Evolutionary conservation across 1,139 yeast genomes (phyloP).

Genomic region (Zygosaccharomyces pseudobailii): DNA sequence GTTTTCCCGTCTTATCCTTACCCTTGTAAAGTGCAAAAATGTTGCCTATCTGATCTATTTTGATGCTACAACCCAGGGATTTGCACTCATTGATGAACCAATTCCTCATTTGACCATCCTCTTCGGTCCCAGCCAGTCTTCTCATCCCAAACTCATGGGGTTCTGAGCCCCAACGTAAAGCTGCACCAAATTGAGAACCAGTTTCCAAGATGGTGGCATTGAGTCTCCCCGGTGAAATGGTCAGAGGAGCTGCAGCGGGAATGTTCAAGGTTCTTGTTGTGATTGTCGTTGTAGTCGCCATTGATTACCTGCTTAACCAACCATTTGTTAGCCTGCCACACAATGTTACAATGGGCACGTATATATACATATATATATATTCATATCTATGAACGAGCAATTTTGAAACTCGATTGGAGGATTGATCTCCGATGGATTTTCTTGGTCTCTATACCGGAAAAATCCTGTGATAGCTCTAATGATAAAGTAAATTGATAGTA

Average conservation of each 20-base stretch:
- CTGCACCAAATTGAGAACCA: conserved; percentile 54
- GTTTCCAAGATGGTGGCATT: conserved; percentile 58
- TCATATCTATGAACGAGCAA: not conserved
- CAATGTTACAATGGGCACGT: too few relatives aligned
- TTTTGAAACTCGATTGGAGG: not conserved
- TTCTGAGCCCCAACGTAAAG: conserved; percentile 55
- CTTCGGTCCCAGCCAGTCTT: conserved; percentile 55
- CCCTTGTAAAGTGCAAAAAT: conserved; percentile 65
- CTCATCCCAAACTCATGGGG: conserved; percentile 57
- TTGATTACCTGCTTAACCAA: not conserved
- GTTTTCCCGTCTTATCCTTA: conserved; percentile 33
- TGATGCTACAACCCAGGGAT: conserved; percentile 52
- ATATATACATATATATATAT: too few relatives aligned
- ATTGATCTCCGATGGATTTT: not conserved
- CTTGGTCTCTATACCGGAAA: not conserved
- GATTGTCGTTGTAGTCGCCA: conserved; percentile 11
- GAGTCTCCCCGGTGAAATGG: conserved; percentile 40
- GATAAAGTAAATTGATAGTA: not conserved
- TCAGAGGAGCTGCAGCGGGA: conserved; percentile 22
- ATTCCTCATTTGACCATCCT: conserved; percentile 60
- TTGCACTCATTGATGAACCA: conserved; percentile 58
- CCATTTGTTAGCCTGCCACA: too few relatives aligned
- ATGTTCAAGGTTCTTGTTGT: conserved; percentile 13
- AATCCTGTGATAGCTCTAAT: not conserved
- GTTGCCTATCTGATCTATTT: conserved; percentile 61